A percentile compares a stretch with the other conserved stretches of the same genome.
Evolutionary conservation across 2,329 filamentous ascomycete genomes (phyloP).

Genomic region (Kalaharituber pfeilii): DNA sequence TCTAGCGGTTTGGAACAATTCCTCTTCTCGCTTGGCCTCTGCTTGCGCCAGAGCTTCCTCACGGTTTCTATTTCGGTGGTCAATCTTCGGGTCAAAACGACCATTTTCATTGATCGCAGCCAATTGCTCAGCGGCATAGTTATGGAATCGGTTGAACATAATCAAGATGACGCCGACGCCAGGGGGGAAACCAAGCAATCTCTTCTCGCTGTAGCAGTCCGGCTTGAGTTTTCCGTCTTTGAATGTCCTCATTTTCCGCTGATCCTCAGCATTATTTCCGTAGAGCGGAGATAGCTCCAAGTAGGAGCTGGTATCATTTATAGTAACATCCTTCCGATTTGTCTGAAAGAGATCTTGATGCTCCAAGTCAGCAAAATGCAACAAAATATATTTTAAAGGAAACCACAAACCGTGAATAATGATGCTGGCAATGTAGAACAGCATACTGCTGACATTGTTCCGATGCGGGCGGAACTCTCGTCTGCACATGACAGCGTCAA

Average conservation of each 20-base stretch:
- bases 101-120: conserved; percentile 72
- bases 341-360: conserved; percentile 53
- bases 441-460: conserved; percentile 53
- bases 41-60: conserved; percentile 25
- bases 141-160: conserved; percentile 77
- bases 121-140: conserved; percentile 62
- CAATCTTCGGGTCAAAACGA: conserved; percentile 51
- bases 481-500: conserved; percentile 44
- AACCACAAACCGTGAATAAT: conserved; percentile 45
- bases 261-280: conserved; percentile 39
- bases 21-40: conserved; percentile 56
- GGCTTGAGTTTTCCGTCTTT: conserved; percentile 54
- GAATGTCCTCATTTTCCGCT: conserved; percentile 41
- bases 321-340: conserved; percentile 41
- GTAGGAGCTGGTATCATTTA: conserved; percentile 52
- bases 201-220: conserved; percentile 53
- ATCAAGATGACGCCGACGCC: conserved; percentile 54
- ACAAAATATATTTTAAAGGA: no score
- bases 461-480: conserved; percentile 41
- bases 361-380: neutral
- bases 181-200: conserved; percentile 52
- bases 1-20: conserved; percentile 61
- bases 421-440: conserved; percentile 58
- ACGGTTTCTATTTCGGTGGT: conserved; percentile 35
- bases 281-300: conserved; percentile 56